Conservation (phyloP, 2,329 filamentous ascomycete genomes). For the Colletotrichum sp. region DNA sequence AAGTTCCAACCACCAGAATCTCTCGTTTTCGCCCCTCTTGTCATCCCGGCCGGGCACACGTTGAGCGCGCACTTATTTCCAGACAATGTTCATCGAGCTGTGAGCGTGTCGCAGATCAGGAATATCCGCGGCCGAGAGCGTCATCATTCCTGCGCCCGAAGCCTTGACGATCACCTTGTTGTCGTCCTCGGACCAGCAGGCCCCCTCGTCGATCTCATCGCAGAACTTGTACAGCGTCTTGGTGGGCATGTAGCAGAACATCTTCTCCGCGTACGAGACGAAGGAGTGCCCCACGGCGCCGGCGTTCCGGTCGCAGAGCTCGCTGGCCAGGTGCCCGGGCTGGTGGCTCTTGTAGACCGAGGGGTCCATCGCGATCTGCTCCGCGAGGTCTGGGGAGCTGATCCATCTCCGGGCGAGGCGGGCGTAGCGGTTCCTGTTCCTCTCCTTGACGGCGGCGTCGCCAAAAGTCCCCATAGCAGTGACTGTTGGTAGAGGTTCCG, state of each 20-base stretch:
- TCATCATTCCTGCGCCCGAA: background rate
- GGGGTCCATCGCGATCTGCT: background rate
- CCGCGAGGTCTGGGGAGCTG: background rate
- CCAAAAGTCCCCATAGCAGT: background rate
- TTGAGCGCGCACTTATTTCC: background rate
- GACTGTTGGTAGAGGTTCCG: background rate
- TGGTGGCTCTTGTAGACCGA: background rate
- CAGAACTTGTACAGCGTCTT: slow-evolving; percentile 22
- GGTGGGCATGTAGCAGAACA: slow-evolving; percentile 23
- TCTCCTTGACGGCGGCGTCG: background rate
- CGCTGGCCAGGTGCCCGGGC: background rate
- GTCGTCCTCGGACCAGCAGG: slow-evolving; percentile 20
- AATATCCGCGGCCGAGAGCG: background rate
- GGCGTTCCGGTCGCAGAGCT: background rate
- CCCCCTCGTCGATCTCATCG: background rate
- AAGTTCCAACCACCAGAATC: background rate
- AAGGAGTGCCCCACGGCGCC: background rate
- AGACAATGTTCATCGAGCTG: background rate
- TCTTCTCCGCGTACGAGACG: slow-evolving; percentile 21
- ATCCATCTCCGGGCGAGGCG: background rate
- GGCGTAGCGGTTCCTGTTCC: background rate
- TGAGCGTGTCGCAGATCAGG: background rate
- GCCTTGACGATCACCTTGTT: slow-evolving; percentile 3
- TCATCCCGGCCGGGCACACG: background rate
- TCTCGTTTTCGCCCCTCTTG: background rate